Percentiles rank a stretch among this genome's conserved stretches.
Evolutionary conservation across 2,329 filamentous ascomycete genomes (phyloP).

Genomic region (Colletotrichum sp.): DNA sequence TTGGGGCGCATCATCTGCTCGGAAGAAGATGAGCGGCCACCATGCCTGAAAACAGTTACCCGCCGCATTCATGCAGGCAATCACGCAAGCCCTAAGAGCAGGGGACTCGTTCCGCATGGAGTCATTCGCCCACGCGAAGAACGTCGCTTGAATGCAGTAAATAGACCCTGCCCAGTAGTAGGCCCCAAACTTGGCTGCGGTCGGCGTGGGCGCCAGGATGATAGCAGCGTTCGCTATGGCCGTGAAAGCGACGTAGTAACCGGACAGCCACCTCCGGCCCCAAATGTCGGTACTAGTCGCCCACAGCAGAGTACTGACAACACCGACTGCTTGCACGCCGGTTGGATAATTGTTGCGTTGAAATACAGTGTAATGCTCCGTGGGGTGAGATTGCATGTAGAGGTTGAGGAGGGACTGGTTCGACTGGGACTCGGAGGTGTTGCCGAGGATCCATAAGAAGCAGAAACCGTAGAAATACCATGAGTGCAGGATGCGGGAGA

Average conservation of each 20-base stretch:
- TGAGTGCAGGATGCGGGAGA: not conserved
- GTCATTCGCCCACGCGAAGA: constrained; percentile 5
- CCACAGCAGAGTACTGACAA: not conserved
- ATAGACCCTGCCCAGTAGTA: not conserved
- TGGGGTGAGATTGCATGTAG: not conserved
- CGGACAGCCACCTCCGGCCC: not conserved
- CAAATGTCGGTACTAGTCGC: not conserved
- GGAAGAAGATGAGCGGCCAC: not conserved
- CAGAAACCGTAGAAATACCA: constrained; percentile 4
- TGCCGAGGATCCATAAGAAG: not conserved
- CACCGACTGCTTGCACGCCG: not conserved
- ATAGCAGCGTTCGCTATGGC: not conserved
- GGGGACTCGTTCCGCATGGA: not conserved
- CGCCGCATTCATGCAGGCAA: constrained; percentile 6
- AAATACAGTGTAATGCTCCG: not conserved
- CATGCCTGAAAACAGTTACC: not conserved
- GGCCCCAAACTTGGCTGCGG: not conserved
- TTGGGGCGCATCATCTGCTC: not conserved
- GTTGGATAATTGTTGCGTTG: constrained; percentile 3
- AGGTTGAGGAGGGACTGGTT: not conserved
- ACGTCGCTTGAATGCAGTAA: not conserved
- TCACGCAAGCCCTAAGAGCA: not conserved
- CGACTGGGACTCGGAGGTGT: not conserved
- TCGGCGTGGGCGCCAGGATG: not conserved
- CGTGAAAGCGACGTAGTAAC: not conserved